Evolutionary conservation across 257 asterid genomes (phyloP), one percentile per base, ranked within the genome.

Genomic region (Schizonepeta tenuifolia): DNA sequence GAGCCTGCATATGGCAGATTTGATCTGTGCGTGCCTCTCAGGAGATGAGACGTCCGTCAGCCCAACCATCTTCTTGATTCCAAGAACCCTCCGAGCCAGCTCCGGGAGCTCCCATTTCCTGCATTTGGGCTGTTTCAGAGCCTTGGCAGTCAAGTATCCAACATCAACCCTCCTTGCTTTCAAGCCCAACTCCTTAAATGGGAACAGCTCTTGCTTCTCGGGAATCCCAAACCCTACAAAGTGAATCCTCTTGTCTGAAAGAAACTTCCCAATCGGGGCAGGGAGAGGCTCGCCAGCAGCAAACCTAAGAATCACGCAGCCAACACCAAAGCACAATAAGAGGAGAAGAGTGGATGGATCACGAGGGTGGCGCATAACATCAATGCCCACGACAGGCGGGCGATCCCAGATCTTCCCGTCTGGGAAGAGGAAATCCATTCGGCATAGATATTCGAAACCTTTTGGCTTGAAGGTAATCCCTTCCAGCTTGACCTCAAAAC

Each of bases 331-430:
- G 31, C 96, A 86, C 43, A 93, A 75, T 7, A 93, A 70, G 13
- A 93, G 33, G 47, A 93, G 44, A 26, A 93, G 57, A 12, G 51
- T 53, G 17, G 84, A 77, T 12, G 95, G 93, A 68, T 93, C 91
- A 3, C 90, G 96, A 38, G 98, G 98, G 72, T 91, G 96, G 24
- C 83, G 81, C 90, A 91, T 93, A 3, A 93, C 96, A 69, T 93
- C 97, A 18, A 93, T 61, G 67, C 97, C 98, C 3, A 91, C 96
- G 8, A 93, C 67, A 0, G 98, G 97, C 0, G 83, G 87, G 31
- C 75, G 84, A 13, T 80, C 79, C 97, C 97, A 87, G 2, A 75
- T 53, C 71, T 81, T 84, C 4, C 92, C 94, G 1, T 85, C 78
- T 0, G 97, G 96, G 78, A 93, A 89, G 35, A 93, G 86, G 63